Percentiles rank a stretch among this genome's conserved stretches.
Evolutionary conservation across 805 yeast genomes (phyloP).

Genomic region (Yarrowia sp.): DNA sequence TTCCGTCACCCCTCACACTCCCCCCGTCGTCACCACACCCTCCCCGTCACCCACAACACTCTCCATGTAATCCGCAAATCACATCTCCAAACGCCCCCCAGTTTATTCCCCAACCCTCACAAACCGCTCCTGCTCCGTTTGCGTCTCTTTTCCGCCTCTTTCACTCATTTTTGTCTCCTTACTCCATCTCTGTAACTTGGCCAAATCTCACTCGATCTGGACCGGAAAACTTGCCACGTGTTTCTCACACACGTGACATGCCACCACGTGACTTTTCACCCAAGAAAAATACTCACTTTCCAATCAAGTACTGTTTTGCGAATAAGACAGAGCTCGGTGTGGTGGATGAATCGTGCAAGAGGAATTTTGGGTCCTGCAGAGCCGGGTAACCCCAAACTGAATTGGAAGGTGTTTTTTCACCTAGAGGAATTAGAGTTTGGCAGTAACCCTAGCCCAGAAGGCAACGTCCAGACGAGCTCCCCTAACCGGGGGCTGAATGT

Average conservation of each 20-base stretch:
- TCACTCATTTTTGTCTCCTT: no score
- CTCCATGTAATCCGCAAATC: neutral
- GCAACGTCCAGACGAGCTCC: no score
- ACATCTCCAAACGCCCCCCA: no score
- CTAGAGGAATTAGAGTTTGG: no score
- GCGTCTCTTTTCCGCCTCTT: no score
- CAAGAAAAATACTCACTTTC: conserved; percentile 2
- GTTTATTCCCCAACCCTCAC: no score
- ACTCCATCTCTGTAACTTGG: no score
- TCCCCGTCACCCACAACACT: neutral
- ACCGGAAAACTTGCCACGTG: neutral
- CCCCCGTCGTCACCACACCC: no score
- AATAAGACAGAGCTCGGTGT: conserved; percentile 17
- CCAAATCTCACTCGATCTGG: no score
- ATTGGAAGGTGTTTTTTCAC: neutral
- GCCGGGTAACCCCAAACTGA: conserved; percentile 7
- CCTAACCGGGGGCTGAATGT: no score
- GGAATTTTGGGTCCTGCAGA: conserved; percentile 19
- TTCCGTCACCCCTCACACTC: neutral
- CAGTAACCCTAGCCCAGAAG: neutral
- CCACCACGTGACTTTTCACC: neutral
- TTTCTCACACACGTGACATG: neutral
- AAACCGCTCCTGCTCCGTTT: no score
- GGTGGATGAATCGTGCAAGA: conserved; percentile 11
- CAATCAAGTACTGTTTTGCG: conserved; percentile 20